phyloP scores from a whole-genome alignment of 2,329 filamentous ascomycete species.

The Helotiales sp. region DNA sequence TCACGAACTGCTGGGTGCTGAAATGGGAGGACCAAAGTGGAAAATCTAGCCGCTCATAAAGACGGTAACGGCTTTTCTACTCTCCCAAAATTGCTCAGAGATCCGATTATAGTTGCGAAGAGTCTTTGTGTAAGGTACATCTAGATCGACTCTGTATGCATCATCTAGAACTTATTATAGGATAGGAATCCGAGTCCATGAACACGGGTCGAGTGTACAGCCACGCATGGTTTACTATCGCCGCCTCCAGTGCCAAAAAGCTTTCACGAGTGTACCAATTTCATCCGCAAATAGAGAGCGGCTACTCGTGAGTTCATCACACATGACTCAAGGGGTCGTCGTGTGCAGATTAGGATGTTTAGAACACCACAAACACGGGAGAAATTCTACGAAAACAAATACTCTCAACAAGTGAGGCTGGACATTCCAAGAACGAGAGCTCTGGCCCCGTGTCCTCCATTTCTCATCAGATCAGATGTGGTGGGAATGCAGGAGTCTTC shows the following conservation, averaged over 20 bases:
- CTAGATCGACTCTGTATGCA: background rate
- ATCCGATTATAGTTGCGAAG: background rate
- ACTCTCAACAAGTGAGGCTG: background rate
- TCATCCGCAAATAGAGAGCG: background rate
- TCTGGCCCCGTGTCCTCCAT: background rate
- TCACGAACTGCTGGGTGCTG: background rate
- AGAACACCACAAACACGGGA: background rate
- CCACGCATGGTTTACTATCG: background rate
- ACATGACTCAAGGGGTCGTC: background rate
- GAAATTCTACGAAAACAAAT: background rate
- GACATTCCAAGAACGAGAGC: background rate
- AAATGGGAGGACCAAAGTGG: background rate
- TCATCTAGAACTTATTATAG: background rate
- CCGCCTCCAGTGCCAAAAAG: background rate
- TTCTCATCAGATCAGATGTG: background rate
- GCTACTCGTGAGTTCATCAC: background rate
- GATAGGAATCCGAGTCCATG: background rate
- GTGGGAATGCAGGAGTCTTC: background rate
- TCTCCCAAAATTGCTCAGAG: background rate
- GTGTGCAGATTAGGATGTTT: background rate
- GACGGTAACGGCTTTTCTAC: background rate
- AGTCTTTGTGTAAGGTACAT: background rate
- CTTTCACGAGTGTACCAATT: background rate
- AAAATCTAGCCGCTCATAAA: background rate
- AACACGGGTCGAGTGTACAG: background rate